Evolutionary conservation across 371 early-diverging fungal species (phyloP).

Genomic region (Circinella umbellata): DNA sequence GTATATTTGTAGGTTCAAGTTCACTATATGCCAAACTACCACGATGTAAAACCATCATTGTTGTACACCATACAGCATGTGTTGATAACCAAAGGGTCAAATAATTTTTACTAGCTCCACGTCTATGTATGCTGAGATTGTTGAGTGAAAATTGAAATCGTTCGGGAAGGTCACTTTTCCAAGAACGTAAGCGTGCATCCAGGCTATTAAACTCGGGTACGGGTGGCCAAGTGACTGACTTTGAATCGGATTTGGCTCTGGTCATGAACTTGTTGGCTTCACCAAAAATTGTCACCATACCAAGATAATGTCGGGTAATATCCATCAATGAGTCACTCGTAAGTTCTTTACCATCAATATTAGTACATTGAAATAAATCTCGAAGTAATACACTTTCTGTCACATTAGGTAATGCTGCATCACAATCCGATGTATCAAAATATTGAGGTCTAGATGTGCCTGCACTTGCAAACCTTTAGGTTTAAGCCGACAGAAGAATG

Average conservation of each 20-base stretch:
- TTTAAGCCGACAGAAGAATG: too few relatives aligned
- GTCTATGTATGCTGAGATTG: constrained; percentile 23
- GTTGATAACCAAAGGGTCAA: constrained; percentile 42
- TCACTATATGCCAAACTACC: constrained; percentile 48
- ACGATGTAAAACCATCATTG: constrained; percentile 42
- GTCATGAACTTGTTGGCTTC: constrained; percentile 54
- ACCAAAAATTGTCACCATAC: constrained; percentile 43
- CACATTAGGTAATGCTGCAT: constrained; percentile 52
- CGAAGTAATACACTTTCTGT: constrained; percentile 49
- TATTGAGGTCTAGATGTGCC: constrained; percentile 61
- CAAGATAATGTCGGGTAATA: constrained; percentile 31
- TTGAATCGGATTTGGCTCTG: constrained; percentile 42
- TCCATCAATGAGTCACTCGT: constrained; percentile 38
- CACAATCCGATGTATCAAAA: constrained; percentile 60
- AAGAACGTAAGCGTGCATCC: constrained; percentile 36
- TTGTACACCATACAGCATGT: constrained; percentile 45
- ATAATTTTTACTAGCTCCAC: constrained; percentile 38
- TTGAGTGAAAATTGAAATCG: constrained; percentile 25
- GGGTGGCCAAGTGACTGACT: constrained; percentile 51
- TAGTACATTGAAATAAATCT: constrained; percentile 30
- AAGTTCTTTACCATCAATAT: constrained; percentile 27
- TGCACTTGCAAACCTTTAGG: constrained; percentile 41
- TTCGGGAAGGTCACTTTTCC: constrained; percentile 35
- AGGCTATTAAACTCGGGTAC: constrained; percentile 46
- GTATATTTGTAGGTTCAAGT: constrained; percentile 20